phyloP scores from a whole-genome alignment of 1,284 basidiomycete species.

The Macrocystidia cucumis region DNA sequence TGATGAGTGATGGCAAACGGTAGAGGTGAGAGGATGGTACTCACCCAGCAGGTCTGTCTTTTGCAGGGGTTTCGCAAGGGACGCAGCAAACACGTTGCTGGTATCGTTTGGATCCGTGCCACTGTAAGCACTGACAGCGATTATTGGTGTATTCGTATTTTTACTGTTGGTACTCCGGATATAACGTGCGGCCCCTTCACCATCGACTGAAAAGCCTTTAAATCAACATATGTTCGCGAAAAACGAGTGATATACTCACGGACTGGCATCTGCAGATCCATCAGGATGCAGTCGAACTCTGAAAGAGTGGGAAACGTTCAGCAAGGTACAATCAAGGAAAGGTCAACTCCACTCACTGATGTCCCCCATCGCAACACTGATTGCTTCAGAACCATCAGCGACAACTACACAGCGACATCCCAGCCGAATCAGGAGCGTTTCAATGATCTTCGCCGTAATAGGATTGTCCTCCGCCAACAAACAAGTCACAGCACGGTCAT shows the following conservation, averaged over 20 bases:
- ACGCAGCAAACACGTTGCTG: slow-evolving; percentile 79
- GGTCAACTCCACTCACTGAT: slow-evolving; percentile 91
- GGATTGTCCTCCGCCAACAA: slow-evolving; percentile 97
- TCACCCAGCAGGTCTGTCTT: slow-evolving; percentile 70
- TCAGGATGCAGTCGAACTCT: slow-evolving; percentile 87
- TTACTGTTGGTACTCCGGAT: slow-evolving; percentile 93
- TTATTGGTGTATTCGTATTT: slow-evolving; percentile 85
- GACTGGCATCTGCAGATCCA: slow-evolving; percentile 88
- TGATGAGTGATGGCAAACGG: neutral
- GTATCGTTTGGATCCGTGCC: slow-evolving; percentile 56
- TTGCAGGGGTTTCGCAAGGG: slow-evolving; percentile 82
- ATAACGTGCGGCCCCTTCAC: slow-evolving; percentile 87
- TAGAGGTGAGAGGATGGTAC: slow-evolving; percentile 10
- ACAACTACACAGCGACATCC: slow-evolving; percentile 94
- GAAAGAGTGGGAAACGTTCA: slow-evolving; percentile 15
- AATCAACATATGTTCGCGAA: slow-evolving; percentile 11
- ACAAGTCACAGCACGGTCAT: slow-evolving; percentile 81
- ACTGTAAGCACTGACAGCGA: slow-evolving; percentile 85
- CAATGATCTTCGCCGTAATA: slow-evolving; percentile 92
- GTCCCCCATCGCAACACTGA: slow-evolving; percentile 94
- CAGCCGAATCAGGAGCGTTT: slow-evolving; percentile 85
- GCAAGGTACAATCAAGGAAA: slow-evolving; percentile 3
- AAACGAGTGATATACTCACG: slow-evolving; percentile 39
- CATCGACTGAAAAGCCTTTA: slow-evolving; percentile 54
- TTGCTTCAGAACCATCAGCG: slow-evolving; percentile 92